Base-by-base conservation (phyloP, 2,329 filamentous ascomycete species). In the Macrophomina phaseolina region DNA sequence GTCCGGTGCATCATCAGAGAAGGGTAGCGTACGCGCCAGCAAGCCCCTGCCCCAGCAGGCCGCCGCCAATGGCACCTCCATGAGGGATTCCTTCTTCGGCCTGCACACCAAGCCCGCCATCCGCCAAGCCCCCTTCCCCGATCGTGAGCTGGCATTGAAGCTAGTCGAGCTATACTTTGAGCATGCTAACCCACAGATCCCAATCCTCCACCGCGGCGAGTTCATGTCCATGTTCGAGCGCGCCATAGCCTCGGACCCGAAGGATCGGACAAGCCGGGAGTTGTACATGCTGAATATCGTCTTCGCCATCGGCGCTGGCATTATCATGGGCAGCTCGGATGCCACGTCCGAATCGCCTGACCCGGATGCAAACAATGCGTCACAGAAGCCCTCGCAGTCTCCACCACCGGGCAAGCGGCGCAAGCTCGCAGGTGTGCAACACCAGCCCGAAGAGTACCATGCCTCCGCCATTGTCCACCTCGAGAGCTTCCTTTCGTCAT, bases 51-150 rank as follows among this genome's bases (percentile, higher is more conserved):
- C 85, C 68, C 81, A 84, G 68, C 71, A 78, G 70, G 80, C 83
- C 55, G 79, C 82, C 45, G 81, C 81, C 30, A 83, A 85, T 42
- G 90, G 89, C 45, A 93, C 92, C 18, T 93, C 91, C 12, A 95
- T 97, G 90, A 87, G 94, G 67, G 94, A 98, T 79, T 97, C 93
- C 0, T 97, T 97, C 83, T 98, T 98, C 75, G 94, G 94, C n/a
- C 82, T 98, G 52, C 93, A 97, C 72, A 96, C 92, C 2, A 94
- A 91, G 72, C 93, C 94, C 1, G 93, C 89, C 16, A 95, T 97
- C 75, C 89, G 91, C 69, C 91, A 91, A 52, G 94, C 94, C 0
- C 85, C 89, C 0, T 97, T 98, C 72, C 95, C 95, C 0, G 88
- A 91, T 69, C 88, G 87, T 69, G 87, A 91, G 38, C 83, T 97